phyloP scores from a whole-genome alignment of 2,329 filamentous ascomycete species.

The Fusarium sp. region DNA sequence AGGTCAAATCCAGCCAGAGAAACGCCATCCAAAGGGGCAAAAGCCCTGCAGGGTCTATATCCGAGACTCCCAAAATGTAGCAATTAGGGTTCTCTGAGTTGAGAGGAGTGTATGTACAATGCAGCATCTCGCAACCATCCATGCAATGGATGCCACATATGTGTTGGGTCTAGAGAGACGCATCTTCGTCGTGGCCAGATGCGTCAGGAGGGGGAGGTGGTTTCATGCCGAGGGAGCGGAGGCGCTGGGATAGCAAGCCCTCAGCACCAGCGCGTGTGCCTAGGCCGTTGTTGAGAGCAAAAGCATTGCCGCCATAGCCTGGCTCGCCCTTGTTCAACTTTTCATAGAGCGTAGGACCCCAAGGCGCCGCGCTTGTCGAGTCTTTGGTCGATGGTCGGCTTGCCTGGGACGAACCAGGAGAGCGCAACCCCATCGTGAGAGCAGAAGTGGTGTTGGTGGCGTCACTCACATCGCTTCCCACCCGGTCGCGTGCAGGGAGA shows the following conservation, averaged over 20 bases:
- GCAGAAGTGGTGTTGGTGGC: conserved; percentile 42
- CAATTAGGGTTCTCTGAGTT: not conserved
- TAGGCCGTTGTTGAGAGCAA: conserved; percentile 49
- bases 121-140: not conserved
- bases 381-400: conserved; percentile 53
- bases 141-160: conserved; percentile 1
- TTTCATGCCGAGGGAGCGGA: conserved; percentile 71
- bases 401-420: conserved; percentile 45
- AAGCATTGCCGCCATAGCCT: conserved; percentile 71
- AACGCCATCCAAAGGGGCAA: conserved; percentile 14
- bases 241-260: conserved; percentile 75
- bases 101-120: conserved; percentile 11
- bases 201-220: conserved; percentile 23
- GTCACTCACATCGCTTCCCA: conserved; percentile 49
- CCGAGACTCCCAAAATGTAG: not conserved
- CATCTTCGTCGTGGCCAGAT: not conserved
- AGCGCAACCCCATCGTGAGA: conserved; percentile 37
- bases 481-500: conserved; percentile 50
- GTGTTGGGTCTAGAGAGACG: conserved; percentile 11
- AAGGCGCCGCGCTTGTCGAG: conserved; percentile 45
- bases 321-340: conserved; percentile 76
- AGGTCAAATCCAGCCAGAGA: not conserved
- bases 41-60: conserved; percentile 11
- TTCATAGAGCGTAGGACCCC: conserved; percentile 63
- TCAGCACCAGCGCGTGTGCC: conserved; percentile 62